Evolutionary conservation across 2,329 filamentous ascomycete genomes (phyloP).

Genomic region (Ambrosiella xylebori): DNA sequence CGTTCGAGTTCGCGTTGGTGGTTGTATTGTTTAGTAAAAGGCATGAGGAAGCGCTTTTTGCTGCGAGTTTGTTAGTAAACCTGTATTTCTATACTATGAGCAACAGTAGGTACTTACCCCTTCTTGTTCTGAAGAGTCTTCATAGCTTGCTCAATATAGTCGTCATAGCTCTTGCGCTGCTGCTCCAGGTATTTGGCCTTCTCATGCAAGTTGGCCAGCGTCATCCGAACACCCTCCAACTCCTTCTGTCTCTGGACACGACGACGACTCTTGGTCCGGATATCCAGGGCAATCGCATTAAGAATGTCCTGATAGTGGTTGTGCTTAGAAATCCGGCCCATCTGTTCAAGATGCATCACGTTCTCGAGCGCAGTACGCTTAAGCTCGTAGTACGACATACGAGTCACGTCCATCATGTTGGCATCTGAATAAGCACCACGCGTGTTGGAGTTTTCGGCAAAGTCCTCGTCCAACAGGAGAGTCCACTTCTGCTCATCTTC

Average conservation of each 20-base stretch:
- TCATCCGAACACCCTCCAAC: slow-evolving; percentile 65
- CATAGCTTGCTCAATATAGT: slow-evolving; percentile 99
- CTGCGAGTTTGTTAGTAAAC: slow-evolving; percentile 23
- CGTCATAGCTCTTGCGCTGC: slow-evolving; percentile 93
- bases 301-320: slow-evolving; percentile 97
- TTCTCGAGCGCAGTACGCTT: slow-evolving; percentile 91
- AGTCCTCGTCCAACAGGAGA: slow-evolving; percentile 63
- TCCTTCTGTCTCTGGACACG: slow-evolving; percentile 84
- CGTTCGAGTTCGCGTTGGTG: slow-evolving; percentile 92
- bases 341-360: slow-evolving; percentile 71
- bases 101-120: slow-evolving; percentile 37
- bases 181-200: slow-evolving; percentile 88
- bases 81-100: neutral
- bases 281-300: slow-evolving; percentile 91
- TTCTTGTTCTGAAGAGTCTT: slow-evolving; percentile 93
- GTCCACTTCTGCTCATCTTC: slow-evolving; percentile 89
- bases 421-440: slow-evolving; percentile 79
- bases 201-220: slow-evolving; percentile 57
- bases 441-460: slow-evolving; percentile 38
- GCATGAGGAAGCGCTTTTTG: slow-evolving; percentile 84
- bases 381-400: slow-evolving; percentile 78
- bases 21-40: slow-evolving; percentile 97
- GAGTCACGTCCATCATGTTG: slow-evolving; percentile 75
- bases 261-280: slow-evolving; percentile 88
- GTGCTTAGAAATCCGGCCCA: slow-evolving; percentile 71